Base-by-base conservation (phyloP, 2,329 filamentous ascomycete genomes). In the Botrytis deweyae region DNA sequence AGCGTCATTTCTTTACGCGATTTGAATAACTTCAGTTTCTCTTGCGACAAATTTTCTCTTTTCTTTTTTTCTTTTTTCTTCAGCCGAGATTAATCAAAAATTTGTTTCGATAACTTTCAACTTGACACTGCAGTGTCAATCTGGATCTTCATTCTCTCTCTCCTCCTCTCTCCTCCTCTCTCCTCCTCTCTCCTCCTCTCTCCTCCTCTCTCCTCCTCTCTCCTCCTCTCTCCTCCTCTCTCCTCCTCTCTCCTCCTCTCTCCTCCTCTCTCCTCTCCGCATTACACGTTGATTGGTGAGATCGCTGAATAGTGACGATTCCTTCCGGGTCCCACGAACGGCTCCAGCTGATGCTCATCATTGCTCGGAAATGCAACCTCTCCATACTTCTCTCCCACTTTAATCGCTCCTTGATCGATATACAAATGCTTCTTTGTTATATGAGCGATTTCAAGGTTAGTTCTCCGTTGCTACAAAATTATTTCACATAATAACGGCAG, bases 41-140 rank as follows among this genome's bases (percentile, higher is more conserved):
- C 4, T 14, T n/a, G 49, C 46, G 46, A 49, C 46, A 49, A 25
- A 25, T 25, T 12, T 49, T 5, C 16, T 36, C 18, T 22, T 61
- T 18, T 22, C 29, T 22, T 33, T 33, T 36, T 36, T 20, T 22
- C 4, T 33, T 59, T 33, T 61, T 36, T 22, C 58, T 61, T 25
- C 18, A 22, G 9, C 58, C 18, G 18, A 1, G 9, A 36, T 36
- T 1, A 14, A 22, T 10, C 9, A 5, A 36, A 49, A 5, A 4
- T 61, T 20, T 36, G 0, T 1, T 9, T 8, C 58, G 2, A 58
- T 29, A n/a, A 1, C n/a, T 58, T 58, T 58, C 14, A 14, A 29
- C 0, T 14, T 1, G 14, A 16, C 0, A 16, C 52, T 6, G 12
- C n/a, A n/a, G 16, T 14, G 0, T 10, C 52, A 29, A 29, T 29